Evolutionary conservation across 768 basidiomycete genomes (phyloP), one percentile per base, ranked within the genome.

Genomic region (Termitomyces sp.): DNA sequence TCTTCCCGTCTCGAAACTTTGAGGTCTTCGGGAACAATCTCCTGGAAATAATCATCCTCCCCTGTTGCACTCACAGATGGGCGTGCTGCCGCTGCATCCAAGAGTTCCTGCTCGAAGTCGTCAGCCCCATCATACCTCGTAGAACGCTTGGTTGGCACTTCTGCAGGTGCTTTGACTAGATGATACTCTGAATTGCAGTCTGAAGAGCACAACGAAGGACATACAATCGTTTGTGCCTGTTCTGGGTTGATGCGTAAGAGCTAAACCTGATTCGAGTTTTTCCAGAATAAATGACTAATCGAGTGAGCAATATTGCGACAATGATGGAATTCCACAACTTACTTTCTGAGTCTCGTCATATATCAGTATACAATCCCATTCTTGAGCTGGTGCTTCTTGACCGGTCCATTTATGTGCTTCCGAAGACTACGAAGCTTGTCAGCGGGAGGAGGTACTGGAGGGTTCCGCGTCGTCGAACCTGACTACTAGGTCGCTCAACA

Each of bases 261-360:
- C 75, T 36, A 90, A 75, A 60, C 76, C 81, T 4, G 88, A 85
- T 57, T 92, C 91, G 4, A 92, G 72, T 69, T 90, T 91, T 76
- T 92, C 91, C 20, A 92, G 75, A 10, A 85, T 88, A 66, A 86
- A 89, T 56, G 79, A 81, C 89, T 92, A 66, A 10, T 54, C 59
- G 63, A n/a, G 66, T 10, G 63, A 71, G 31, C 20, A 60, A 36
- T 62, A 61, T 53, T 40, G 37, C 29, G n/a, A 20, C n/a, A 12
- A 34, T 20, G 31, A 20, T 31, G 11, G 42, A 56, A 20, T 45
- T 12, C 42, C 42, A 34, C 12, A 34, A 75, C 84, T 70, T 69
- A 89, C 91, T 65, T 84, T 84, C 52, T 82, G 77, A 57, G 85
- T 87, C 68, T 90, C 89, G 69, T 94, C 91, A 67, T 87, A 93